Conservation (phyloP, 495 filamentous ascomycete species). For the Clohesyomyces aquaticus region DNA sequence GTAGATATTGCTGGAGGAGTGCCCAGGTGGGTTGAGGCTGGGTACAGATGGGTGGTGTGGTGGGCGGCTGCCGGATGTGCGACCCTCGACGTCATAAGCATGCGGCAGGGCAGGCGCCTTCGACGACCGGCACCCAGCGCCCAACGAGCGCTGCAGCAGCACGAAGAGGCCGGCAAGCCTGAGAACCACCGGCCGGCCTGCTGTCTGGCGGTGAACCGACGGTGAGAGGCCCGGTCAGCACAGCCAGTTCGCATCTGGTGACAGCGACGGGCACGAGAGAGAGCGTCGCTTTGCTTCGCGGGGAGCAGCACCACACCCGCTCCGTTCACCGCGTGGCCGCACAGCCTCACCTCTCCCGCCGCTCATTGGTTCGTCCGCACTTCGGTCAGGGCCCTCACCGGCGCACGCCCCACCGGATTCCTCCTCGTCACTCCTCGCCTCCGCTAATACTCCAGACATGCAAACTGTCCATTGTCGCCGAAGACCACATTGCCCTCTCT, state of each 20-base stretch:
- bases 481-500: background rate
- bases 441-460: background rate
- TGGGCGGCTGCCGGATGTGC: background rate
- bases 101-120: constrained; percentile 10
- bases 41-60: constrained; percentile 6
- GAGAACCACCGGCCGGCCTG: background rate
- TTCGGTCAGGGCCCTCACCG: background rate
- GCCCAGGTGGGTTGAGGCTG: constrained; percentile 8
- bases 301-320: background rate
- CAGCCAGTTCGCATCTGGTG: constrained; percentile 1
- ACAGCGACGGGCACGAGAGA: background rate
- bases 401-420: background rate
- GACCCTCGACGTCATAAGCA: constrained; percentile 14
- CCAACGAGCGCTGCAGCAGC: too few species aligned
- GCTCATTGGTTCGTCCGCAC: background rate
- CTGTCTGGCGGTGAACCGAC: background rate
- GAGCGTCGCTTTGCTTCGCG: background rate
- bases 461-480: constrained; percentile 5
- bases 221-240: background rate
- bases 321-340: constrained; percentile 7
- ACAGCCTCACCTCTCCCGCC: background rate
- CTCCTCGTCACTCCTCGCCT: background rate
- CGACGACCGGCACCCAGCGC: too few species aligned
- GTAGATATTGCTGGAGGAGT: constrained; percentile 15
- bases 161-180: background rate